These are phyloP conservation scores for Rasamsonia emersonii DNA, from an alignment of 2,329 filamentous ascomycete genomes.

Conservation along the genomic window DNA sequence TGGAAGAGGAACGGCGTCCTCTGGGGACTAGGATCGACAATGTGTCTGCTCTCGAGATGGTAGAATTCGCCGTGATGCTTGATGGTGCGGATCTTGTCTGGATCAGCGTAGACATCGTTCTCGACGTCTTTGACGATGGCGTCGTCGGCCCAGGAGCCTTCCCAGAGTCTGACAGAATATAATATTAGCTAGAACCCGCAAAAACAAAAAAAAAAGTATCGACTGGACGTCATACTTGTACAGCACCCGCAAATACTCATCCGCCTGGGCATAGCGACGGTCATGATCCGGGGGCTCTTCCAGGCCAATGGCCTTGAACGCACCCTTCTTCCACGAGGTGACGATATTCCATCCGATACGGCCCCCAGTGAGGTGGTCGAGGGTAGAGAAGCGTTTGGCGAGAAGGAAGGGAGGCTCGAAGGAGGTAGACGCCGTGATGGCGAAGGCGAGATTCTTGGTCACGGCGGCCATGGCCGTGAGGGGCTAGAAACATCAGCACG, in stretches of 20 bases:
- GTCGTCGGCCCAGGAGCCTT: constrained; percentile 50
- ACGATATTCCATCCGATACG: constrained; percentile 61
- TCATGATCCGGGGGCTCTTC: constrained; percentile 53
- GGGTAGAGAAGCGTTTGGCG: constrained; percentile 53
- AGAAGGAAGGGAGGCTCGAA: constrained; percentile 56
- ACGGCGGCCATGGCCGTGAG: constrained; percentile 60
- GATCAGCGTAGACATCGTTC: constrained; percentile 50
- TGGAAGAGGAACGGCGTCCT: constrained; percentile 52
- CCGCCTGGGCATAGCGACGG: constrained; percentile 51
- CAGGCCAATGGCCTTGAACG: constrained; percentile 54
- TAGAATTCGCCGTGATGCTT: constrained; percentile 52
- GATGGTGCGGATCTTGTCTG: constrained; percentile 51
- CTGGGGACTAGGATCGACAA: constrained; percentile 49
- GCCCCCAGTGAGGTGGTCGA: constrained; percentile 55
- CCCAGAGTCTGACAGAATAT: constrained; percentile 41
- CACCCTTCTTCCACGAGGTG: constrained; percentile 54
- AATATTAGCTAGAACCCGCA: neutral
- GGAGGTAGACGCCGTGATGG: constrained; percentile 54
- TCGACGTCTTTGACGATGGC: constrained; percentile 47
- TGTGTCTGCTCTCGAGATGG: constrained; percentile 38
- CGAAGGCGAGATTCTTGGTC: constrained; percentile 55
- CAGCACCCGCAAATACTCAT: constrained; percentile 53
- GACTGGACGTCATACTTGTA: constrained; percentile 44
- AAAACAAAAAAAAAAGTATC: neutral
- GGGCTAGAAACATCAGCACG: constrained; percentile 31